phyloP scores from a whole-genome alignment of 208 protist species.

The Tetramitus jugosus region DNA sequence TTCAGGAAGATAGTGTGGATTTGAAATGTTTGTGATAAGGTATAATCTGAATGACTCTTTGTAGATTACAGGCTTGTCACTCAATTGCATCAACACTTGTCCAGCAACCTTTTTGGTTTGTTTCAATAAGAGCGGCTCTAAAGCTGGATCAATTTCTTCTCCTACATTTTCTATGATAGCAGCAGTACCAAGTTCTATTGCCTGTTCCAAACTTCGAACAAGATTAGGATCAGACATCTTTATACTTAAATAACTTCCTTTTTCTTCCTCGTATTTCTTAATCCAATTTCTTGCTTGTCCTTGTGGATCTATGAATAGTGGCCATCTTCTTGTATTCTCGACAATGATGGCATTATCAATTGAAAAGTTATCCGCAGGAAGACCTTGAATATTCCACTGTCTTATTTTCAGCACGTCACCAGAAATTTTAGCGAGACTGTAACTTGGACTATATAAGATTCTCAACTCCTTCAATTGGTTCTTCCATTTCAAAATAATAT shows the following conservation, averaged over 20 bases:
- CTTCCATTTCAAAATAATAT: slow-evolving; percentile 59
- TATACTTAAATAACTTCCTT: slow-evolving; percentile 68
- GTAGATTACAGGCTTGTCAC: slow-evolving; percentile 86
- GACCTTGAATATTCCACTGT: slow-evolving; percentile 73
- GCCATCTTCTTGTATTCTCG: slow-evolving; percentile 71
- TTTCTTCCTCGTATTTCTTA: slow-evolving; percentile 75
- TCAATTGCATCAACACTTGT: slow-evolving; percentile 79
- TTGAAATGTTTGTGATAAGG: slow-evolving; percentile 93
- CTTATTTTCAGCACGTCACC: slow-evolving; percentile 77
- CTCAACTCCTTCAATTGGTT: slow-evolving; percentile 52
- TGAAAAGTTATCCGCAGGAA: slow-evolving; percentile 78
- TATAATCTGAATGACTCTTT: slow-evolving; percentile 89
- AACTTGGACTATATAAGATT: slow-evolving; percentile 69
- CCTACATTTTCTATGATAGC: slow-evolving; percentile 90
- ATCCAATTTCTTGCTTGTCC: slow-evolving; percentile 94
- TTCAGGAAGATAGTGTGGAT: slow-evolving; percentile 93
- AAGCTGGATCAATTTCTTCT: slow-evolving; percentile 88
- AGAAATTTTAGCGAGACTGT: slow-evolving; percentile 67
- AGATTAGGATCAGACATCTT: slow-evolving; percentile 76
- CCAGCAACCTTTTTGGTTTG: slow-evolving; percentile 76
- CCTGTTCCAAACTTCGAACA: slow-evolving; percentile 65
- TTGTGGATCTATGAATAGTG: slow-evolving; percentile 81
- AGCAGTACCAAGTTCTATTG: slow-evolving; percentile 79
- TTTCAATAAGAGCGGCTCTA: slow-evolving; percentile 92
- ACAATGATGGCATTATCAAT: slow-evolving; percentile 85